Percentiles rank a stretch among this genome's conserved stretches.
Evolutionary conservation across 2,329 filamentous ascomycete genomes (phyloP).

Genomic region (Shiraia bambusicola): DNA sequence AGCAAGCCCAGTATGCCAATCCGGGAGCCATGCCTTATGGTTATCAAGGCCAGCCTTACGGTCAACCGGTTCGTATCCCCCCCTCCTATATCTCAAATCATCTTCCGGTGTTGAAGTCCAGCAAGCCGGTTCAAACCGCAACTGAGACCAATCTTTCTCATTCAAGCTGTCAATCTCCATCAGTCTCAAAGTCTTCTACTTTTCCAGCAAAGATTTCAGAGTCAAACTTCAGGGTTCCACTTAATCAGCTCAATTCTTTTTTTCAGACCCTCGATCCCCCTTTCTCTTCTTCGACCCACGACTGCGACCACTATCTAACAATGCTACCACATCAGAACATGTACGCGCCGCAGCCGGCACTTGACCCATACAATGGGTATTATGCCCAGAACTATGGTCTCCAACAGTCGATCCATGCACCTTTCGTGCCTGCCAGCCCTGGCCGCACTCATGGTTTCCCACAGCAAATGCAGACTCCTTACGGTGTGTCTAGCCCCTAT

Average conservation of each 20-base stretch:
- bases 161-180: constrained; percentile 7
- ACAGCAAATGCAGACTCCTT: constrained; percentile 49
- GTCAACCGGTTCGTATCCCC: constrained; percentile 62
- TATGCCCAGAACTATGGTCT: constrained; percentile 55
- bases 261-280: constrained; percentile 50
- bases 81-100: constrained; percentile 45
- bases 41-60: constrained; percentile 59
- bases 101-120: constrained; percentile 18
- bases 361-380: constrained; percentile 46
- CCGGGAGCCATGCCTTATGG: constrained; percentile 63
- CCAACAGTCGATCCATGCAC: constrained; percentile 48
- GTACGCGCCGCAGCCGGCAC: constrained; percentile 53
- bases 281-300: constrained; percentile 67
- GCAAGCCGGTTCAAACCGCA: constrained; percentile 20
- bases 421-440: constrained; percentile 48
- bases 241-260: constrained; percentile 25
- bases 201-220: constrained; percentile 16
- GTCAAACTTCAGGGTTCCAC: constrained; percentile 19
- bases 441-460: constrained; percentile 50
- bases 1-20: constrained; percentile 53
- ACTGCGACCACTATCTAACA: constrained; percentile 75
- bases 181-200: constrained; percentile 1
- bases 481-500: constrained; percentile 55
- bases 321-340: constrained; percentile 64
- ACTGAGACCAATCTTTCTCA: constrained; percentile 17